Base-by-base conservation (phyloP, 768 basidiomycete species). In the Lactarius hengduanensis region DNA sequence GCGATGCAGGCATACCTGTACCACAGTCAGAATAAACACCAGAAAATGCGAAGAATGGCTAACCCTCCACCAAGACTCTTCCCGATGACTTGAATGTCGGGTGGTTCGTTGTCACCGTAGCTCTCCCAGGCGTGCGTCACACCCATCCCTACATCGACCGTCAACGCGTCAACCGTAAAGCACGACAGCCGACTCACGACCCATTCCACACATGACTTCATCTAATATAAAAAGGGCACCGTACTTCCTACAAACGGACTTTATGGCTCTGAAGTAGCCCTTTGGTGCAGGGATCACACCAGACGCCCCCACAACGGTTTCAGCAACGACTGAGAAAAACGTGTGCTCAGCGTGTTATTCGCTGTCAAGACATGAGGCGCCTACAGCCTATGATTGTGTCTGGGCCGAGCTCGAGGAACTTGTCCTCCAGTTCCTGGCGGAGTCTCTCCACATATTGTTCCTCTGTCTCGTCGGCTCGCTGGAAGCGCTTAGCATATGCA, bases 141-240 rank as follows among this genome's bases (percentile, higher is more conserved):
- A 3, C 94, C 94, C 86, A 94, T 91, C 32, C 92, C 90, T 92
- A 53, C 20, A 32, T 56, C 61, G 11, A n/a, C 4, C n/a, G 11
- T 50, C n/a, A 50, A 22, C 13, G 10, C 26, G 34, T 22, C 43
- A 36, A 18, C 32, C 2, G 15, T 64, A 41, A 58, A 30, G 28
- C 60, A 38, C 58, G 55, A 40, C 59, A 36, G 20, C 61, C 34
- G 41, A 81, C 90, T 77, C 73, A 89, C 92, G 86, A 63, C 93
- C 92, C 89, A 94, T 93, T 55, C 92, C 92, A 73, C 88, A 86
- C 92, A 95, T 94, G 56, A 94, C 91, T 77, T 96, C 94, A 72
- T 96, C 94, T 38, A 94, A 82, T 50, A 95, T 92, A 75, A 95
- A 88, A 20, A 96, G 76, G 1, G 85, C 90, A 71, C 70, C 81